These are phyloP conservation scores for Amauroascus verrucosus DNA, from an alignment of 2,329 filamentous ascomycete genomes.

Conservation along the genomic window DNA sequence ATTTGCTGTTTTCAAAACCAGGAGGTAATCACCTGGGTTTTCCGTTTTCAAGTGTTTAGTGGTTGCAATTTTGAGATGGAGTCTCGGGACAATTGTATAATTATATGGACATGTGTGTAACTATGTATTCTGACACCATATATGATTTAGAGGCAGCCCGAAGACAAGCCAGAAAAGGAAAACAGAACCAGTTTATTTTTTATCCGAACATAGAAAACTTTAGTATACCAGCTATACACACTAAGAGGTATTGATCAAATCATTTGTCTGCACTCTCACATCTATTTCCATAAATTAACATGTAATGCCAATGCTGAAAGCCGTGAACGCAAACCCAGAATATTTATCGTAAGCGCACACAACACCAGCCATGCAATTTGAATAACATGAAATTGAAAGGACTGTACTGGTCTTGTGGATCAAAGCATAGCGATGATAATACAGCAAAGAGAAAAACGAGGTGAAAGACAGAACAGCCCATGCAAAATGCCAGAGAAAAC, in stretches of 20 bases:
- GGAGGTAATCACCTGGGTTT: no score
- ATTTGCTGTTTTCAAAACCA: neutral
- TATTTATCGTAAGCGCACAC: no score
- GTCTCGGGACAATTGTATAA: neutral
- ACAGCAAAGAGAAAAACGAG: neutral
- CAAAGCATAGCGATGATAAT: no score
- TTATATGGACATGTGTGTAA: neutral
- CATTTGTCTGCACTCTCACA: neutral
- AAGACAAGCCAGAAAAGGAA: neutral
- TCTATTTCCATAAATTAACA: neutral
- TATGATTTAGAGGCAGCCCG: neutral
- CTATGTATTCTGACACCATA: neutral
- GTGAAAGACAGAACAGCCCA: neutral
- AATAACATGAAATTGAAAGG: no score
- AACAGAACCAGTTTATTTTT: neutral
- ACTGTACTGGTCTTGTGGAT: no score
- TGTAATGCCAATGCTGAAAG: neutral
- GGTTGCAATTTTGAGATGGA: neutral
- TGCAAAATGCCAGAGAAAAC: neutral
- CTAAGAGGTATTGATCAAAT: neutral
- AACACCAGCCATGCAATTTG: no score
- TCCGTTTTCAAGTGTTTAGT: neutral
- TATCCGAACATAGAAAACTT: no score
- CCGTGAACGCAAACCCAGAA: no score
- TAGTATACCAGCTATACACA: no score